These are phyloP conservation scores for Voacanga thouarsii DNA, from an alignment of 257 asterid species.

Conservation along the genomic window DNA sequence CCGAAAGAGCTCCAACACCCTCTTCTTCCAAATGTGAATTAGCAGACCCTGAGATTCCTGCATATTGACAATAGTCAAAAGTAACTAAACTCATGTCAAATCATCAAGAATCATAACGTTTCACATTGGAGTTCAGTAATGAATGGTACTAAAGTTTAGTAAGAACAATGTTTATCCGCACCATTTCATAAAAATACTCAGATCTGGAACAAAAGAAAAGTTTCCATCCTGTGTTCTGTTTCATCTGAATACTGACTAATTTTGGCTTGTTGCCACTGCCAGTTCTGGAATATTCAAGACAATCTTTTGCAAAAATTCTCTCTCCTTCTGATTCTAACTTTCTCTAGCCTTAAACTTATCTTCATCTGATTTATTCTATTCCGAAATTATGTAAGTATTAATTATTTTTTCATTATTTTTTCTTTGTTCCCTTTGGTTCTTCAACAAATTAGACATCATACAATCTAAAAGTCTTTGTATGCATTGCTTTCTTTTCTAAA, in stretches of 20 bases:
- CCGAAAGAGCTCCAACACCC: slow-evolving; percentile 60
- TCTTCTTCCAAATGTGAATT: slow-evolving; percentile 51
- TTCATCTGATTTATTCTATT: not conserved
- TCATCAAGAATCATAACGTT: slow-evolving; percentile 5
- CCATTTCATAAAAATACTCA: not conserved
- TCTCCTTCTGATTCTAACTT: too few species aligned
- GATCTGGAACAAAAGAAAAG: not conserved
- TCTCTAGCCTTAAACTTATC: not conserved
- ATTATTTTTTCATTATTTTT: not conserved
- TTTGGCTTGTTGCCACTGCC: not conserved
- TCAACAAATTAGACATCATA: not conserved
- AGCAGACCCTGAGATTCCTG: slow-evolving; percentile 52
- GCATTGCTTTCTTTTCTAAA: not conserved
- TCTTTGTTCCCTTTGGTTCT: not conserved
- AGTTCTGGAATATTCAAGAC: not conserved
- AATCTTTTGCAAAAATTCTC: not conserved
- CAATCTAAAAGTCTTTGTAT: not conserved
- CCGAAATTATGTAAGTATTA: not conserved
- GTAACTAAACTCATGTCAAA: not conserved
- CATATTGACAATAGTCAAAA: slow-evolving; percentile 13
- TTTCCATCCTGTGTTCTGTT: not conserved
- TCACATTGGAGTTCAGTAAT: not conserved
- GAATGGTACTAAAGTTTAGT: not conserved
- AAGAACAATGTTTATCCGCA: not conserved
- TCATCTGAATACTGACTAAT: not conserved